Base-by-base conservation (phyloP, 2,329 filamentous ascomycete genomes). In the Trichoderma hamatum region DNA sequence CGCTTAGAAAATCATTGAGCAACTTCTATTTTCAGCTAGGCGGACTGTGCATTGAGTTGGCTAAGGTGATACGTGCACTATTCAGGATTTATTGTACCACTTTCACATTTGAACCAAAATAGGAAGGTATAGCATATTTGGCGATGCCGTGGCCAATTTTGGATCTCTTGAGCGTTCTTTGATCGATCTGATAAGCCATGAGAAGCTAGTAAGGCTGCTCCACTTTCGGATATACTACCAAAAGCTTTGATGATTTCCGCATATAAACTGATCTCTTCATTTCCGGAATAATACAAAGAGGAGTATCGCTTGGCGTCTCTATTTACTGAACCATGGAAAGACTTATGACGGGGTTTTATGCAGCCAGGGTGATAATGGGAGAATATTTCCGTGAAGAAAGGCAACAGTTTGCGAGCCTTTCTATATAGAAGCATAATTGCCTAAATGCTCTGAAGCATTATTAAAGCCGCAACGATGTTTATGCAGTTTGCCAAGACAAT, bases 21-120 rank as follows among this genome's bases (percentile, higher is more conserved):
- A 65, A 52, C 62, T 65, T 65, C 62, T 52, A 34, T 34, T 43
- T 65, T 32, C 14, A 65, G 62, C 26, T 65, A 65, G 36, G 56
- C 6, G 13, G 19, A 46, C 19, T 55, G 28, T 30, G 26, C 2
- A 21, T n/a, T n/a, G n/a, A 9, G n/a, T 21, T 16, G 21, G 24
- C 56, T 13, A 19, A 14, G n/a, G n/a, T 2, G 26, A 30, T 16
- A 56, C 46, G 62, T 34, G 36, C 36, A 46, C 28, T 52, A 65
- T 56, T 32, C 62, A 56, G 7, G 24, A 7, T 16, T 49, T n/a
- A 19, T 46, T 26, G 36, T 34, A 32, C 7, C 5, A 24, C 16
- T 46, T 19, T 34, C 7, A 30, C 3, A 46, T 4, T 46, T 34
- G 26, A 7, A 1, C 51, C 26, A 3, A 54, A 39, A 30, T 19